Evolutionary conservation across 2,329 filamentous ascomycete species (phyloP).

Genomic region (Phialophora tarda): DNA sequence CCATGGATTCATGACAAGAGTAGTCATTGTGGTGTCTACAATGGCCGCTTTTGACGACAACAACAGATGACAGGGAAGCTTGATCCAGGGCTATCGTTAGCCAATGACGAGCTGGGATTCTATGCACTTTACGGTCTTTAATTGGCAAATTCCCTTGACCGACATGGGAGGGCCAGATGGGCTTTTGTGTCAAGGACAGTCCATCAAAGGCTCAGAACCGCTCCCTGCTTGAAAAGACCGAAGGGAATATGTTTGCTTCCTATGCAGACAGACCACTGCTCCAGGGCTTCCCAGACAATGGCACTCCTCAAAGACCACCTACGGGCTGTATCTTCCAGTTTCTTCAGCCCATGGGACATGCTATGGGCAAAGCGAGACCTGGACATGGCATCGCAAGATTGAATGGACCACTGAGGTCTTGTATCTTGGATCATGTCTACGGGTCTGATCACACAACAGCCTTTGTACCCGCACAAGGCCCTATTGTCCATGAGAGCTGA

Average conservation of each 20-base stretch:
- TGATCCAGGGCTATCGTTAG: neutral
- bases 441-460: neutral
- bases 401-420: neutral
- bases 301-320: neutral
- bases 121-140: neutral
- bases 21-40: neutral
- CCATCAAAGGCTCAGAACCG: neutral
- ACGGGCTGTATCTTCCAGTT: neutral
- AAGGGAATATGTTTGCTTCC: neutral
- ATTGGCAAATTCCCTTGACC: neutral
- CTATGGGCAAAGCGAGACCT: neutral
- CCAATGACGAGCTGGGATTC: neutral
- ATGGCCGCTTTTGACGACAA: neutral
- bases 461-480: neutral
- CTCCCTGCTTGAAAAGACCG: neutral
- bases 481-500: neutral
- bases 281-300: neutral
- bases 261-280: neutral
- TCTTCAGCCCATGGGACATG: neutral
- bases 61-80: neutral
- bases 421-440: neutral
- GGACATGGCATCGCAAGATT: neutral
- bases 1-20: neutral
- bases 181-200: neutral
- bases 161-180: neutral